Percentiles rank a stretch among this genome's conserved stretches.
Conservation (phyloP, 83 land plant genomes). For the Thuja plicata region DNA sequence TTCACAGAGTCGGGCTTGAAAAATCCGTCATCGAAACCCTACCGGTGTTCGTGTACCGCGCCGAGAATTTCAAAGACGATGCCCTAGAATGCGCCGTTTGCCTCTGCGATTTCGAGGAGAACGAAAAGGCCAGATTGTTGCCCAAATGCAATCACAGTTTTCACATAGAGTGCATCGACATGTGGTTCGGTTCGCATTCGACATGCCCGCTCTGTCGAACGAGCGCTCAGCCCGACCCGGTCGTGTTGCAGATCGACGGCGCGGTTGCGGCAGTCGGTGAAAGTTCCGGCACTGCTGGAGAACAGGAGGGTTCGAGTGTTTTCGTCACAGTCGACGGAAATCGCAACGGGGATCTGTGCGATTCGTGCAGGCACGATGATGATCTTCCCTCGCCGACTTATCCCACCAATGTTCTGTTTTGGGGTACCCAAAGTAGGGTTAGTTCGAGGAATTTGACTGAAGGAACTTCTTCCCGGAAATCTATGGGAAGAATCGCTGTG, state of each 20-base stretch:
- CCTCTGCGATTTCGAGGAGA: constrained; percentile 26
- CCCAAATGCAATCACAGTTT: constrained; percentile 36
- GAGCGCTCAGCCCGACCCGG: constrained; percentile 15
- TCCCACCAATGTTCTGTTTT: constrained; percentile 62
- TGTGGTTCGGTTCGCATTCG: constrained; percentile 41
- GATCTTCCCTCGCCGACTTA: constrained; percentile 19
- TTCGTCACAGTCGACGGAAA: not conserved
- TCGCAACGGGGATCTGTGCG: not conserved
- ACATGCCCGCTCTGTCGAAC: constrained; percentile 59
- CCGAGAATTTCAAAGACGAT: constrained; percentile 8
- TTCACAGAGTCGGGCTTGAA: constrained; percentile 30
- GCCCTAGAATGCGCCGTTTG: constrained; percentile 21
- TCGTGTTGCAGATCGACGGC: not conserved
- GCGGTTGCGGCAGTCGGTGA: not conserved
- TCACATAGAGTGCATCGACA: constrained; percentile 48
- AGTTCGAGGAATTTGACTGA: constrained; percentile 14
- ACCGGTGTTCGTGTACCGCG: constrained; percentile 33
- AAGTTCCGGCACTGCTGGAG: not conserved
- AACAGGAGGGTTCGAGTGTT: not conserved
- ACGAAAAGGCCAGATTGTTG: constrained; percentile 22
- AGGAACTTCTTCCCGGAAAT: not conserved
- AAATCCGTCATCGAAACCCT: constrained; percentile 23
- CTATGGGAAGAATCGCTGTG: constrained; percentile 23
- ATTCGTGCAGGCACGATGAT: constrained; percentile 2
- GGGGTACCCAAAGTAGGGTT: constrained; percentile 46